Percentiles rank a stretch among this genome's conserved stretches.
Evolutionary conservation across 306 rosid genomes (phyloP).

Genomic region (Citrullus colocynthis): DNA sequence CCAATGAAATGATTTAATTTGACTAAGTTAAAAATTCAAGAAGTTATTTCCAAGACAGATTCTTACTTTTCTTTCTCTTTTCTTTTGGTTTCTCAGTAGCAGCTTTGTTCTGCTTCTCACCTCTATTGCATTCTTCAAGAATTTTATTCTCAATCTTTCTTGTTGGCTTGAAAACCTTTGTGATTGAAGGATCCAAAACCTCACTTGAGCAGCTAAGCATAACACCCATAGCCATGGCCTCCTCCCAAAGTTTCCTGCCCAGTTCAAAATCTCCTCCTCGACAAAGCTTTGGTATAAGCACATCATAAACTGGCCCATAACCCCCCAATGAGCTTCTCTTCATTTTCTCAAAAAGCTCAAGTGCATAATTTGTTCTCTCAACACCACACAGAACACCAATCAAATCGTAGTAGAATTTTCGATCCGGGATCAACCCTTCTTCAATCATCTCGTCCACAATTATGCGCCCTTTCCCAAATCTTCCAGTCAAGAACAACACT

Average conservation of each 20-base stretch:
- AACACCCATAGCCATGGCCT: slow-evolving; percentile 52
- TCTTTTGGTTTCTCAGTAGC: slow-evolving; percentile 17
- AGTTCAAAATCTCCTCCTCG: slow-evolving; percentile 58
- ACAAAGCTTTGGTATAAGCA: slow-evolving; percentile 67
- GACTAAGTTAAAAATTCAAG: not conserved
- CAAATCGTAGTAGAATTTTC: slow-evolving; percentile 67
- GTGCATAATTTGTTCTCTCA: slow-evolving; percentile 58
- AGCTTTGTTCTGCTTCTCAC: slow-evolving; percentile 18
- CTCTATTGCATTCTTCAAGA: slow-evolving; percentile 17
- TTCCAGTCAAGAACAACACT: slow-evolving; percentile 51
- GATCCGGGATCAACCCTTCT: slow-evolving; percentile 40
- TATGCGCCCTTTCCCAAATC: slow-evolving; percentile 68
- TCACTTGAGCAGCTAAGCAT: slow-evolving; percentile 42
- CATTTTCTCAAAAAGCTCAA: slow-evolving; percentile 67
- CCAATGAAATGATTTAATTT: not conserved
- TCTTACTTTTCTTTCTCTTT: slow-evolving; percentile 16
- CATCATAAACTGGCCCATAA: slow-evolving; percentile 73
- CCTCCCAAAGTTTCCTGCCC: slow-evolving; percentile 75
- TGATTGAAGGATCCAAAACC: slow-evolving; percentile 66
- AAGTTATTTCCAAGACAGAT: not conserved
- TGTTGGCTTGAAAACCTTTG: slow-evolving; percentile 49
- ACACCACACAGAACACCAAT: slow-evolving; percentile 68
- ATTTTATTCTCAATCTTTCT: slow-evolving; percentile 25
- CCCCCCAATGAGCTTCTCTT: slow-evolving; percentile 56
- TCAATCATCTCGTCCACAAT: slow-evolving; percentile 60